Base-by-base conservation (phyloP, 1,139 yeast genomes). In the Geotrichum klebahnii region DNA sequence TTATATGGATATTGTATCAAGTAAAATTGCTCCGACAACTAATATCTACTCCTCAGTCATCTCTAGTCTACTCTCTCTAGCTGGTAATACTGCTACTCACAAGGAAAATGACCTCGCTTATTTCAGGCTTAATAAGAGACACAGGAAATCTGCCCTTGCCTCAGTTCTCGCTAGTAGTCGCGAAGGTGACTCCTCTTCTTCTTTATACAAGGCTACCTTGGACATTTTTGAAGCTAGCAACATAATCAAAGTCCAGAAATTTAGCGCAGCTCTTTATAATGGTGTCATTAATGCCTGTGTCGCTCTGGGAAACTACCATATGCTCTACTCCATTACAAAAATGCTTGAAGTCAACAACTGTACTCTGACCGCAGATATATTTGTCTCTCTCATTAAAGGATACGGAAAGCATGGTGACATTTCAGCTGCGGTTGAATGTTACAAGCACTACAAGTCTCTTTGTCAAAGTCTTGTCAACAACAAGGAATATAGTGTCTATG, bases 11-110 rank as follows among this genome's bases (percentile, higher is more conserved):
- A 17, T 33, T 8, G 35, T 39, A 2, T 39, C 50, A 4, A 35
- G 22, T 4, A n/a, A 6, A 8, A 47, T 59, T n/a, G 45, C 53
- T 9, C 70, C 72, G 1, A 54, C 61, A 29, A 55, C 55, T 3
- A 53, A 58, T 6, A 66, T 70, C 2, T 68, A 68, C 53, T 43
- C 58, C n/a, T 53, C 64, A 5, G 56, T 68, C 12, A 53, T 68
- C 5, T 50, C 53, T n/a, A 54, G 59, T 2, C 56, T 68, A 5
- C 52, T 63, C 24, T 57, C 59, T 1, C 59, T 59, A n/a, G 64
- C 71, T 10, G 35, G 41, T 10, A 48, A 48, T 42, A 44, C 46
- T 3, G 28, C 23, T 34, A 22, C 17, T 17, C 26, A 17, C 14
- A 28, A 41, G 14, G 40, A 12, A 48, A 49, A 2, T 46, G 54